These are phyloP conservation scores for Grosmannia huntii DNA, from an alignment of 2,329 filamentous ascomycete species.

Conservation along the genomic window DNA sequence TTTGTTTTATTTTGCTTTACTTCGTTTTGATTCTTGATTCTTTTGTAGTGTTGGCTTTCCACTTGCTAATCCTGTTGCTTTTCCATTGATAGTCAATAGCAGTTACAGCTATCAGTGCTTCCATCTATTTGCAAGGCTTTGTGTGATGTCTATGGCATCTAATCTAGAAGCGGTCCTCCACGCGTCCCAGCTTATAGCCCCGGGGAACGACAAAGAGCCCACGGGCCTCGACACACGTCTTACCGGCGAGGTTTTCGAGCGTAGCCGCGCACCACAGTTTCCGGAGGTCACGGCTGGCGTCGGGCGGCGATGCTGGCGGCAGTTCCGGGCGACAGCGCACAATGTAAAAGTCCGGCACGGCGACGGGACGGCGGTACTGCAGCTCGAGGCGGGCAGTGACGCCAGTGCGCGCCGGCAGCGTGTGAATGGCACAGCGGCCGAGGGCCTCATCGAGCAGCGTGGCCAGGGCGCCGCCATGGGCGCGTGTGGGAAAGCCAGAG, in stretches of 20 bases:
- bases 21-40: too few species aligned
- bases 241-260: constrained; percentile 42
- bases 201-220: constrained; percentile 47
- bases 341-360: constrained; percentile 50
- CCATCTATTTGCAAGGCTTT: not conserved
- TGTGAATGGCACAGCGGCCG: constrained; percentile 44
- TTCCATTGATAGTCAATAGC: too few species aligned
- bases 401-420: constrained; percentile 34
- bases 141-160: not conserved
- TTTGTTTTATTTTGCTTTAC: too few species aligned
- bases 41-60: too few species aligned
- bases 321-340: constrained; percentile 36
- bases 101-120: too few species aligned
- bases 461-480: constrained; percentile 58
- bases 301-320: constrained; percentile 8
- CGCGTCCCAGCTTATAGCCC: constrained; percentile 21
- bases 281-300: constrained; percentile 20
- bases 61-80: not conserved
- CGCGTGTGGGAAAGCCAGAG: constrained; percentile 57
- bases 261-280: constrained; percentile 41
- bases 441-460: constrained; percentile 59
- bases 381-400: constrained; percentile 46
- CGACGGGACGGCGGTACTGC: constrained; percentile 48
- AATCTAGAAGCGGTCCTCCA: constrained; percentile 9
- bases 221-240: constrained; percentile 43